Conservation (phyloP, 257 asterid genomes). For the Agastache rugosa region DNA sequence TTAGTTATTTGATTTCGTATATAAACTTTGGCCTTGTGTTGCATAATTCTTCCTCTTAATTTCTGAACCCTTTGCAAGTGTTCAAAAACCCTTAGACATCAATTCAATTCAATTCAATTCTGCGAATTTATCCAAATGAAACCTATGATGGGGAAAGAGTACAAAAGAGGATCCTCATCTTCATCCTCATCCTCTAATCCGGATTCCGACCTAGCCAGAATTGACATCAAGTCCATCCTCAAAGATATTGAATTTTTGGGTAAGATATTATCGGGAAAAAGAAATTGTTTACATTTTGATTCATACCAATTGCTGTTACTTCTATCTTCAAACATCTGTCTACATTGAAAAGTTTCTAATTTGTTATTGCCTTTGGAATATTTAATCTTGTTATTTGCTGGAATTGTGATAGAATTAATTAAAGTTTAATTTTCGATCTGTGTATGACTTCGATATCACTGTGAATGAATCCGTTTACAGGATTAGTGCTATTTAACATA, state of each 20-base stretch:
- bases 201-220: slow-evolving; percentile 42
- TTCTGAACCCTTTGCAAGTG: too few relatives aligned
- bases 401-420: neutral
- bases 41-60: too few relatives aligned
- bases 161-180: slow-evolving; percentile 38
- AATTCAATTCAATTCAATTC: too few relatives aligned
- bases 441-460: too few relatives aligned
- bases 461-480: neutral
- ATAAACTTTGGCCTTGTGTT: too few relatives aligned
- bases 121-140: too few relatives aligned
- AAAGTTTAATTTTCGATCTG: neutral
- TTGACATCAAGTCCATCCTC: slow-evolving; percentile 62
- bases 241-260: slow-evolving; percentile 71
- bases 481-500: neutral
- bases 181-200: slow-evolving; percentile 28
- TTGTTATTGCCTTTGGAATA: neutral
- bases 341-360: neutral
- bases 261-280: slow-evolving; percentile 22
- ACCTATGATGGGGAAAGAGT: slow-evolving; percentile 37
- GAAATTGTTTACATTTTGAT: neutral
- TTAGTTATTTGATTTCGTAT: too few relatives aligned
- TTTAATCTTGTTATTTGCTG: neutral
- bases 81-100: too few relatives aligned
- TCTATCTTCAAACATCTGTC: neutral
- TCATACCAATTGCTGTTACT: neutral